Evolutionary conservation across 805 yeast genomes (phyloP).

Genomic region (Wickerhamiella spandovensis): DNA sequence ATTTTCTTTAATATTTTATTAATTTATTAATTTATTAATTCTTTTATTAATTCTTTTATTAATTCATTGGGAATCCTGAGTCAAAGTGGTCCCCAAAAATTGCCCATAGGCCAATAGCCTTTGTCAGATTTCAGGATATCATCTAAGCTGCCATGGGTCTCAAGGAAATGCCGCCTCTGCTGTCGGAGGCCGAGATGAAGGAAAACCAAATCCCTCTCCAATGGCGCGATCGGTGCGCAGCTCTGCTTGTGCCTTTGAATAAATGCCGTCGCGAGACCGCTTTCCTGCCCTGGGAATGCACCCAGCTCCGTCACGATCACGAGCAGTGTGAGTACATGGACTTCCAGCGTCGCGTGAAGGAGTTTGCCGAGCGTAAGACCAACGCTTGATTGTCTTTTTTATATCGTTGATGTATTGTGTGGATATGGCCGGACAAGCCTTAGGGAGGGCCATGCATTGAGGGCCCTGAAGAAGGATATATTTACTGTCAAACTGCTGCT

Average conservation of each 20-base stretch:
- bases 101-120: neutral
- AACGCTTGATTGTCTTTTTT: neutral
- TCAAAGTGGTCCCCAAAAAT: too few relatives aligned
- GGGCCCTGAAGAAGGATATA: too few relatives aligned
- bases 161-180: constrained; percentile 20
- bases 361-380: constrained; percentile 34
- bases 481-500: too few relatives aligned
- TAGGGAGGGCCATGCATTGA: too few relatives aligned
- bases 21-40: too few relatives aligned
- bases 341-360: constrained; percentile 66
- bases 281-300: constrained; percentile 58
- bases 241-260: constrained; percentile 44
- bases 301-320: constrained; percentile 67
- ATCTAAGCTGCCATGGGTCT: constrained; percentile 16
- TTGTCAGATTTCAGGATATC: neutral
- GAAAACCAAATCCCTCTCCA: constrained; percentile 61
- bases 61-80: too few relatives aligned
- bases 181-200: constrained; percentile 75
- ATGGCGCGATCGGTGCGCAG: constrained; percentile 77
- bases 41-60: neutral
- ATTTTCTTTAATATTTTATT: too few relatives aligned
- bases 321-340: constrained; percentile 78
- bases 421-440: too few relatives aligned
- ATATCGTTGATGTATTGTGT: too few relatives aligned
- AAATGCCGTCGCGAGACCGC: constrained; percentile 45